Conservation (phyloP, 768 basidiomycete genomes). For the Termitomyces sp. region DNA sequence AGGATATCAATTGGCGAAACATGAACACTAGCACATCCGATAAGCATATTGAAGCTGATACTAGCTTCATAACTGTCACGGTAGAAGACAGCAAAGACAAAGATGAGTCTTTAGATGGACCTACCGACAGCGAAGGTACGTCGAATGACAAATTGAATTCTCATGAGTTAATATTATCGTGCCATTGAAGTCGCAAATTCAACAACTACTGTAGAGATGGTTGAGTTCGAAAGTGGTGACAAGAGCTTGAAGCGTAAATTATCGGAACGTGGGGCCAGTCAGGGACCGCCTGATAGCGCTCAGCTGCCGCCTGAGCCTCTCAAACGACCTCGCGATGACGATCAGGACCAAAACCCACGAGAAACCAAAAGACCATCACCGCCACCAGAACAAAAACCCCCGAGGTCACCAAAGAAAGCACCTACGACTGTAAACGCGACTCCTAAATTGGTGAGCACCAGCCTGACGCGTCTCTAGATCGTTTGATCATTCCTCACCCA, state of each 20-base stretch:
- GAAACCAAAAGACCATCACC: slow-evolving; percentile 59
- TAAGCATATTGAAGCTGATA: slow-evolving; percentile 20
- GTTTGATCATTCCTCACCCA: slow-evolving; percentile 20
- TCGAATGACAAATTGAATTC: background rate
- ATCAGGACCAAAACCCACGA: slow-evolving; percentile 56
- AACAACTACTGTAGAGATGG: slow-evolving; percentile 6
- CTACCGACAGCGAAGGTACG: slow-evolving; percentile 5
- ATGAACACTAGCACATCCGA: slow-evolving; percentile 27
- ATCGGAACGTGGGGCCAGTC: slow-evolving; percentile 60
- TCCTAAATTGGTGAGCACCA: slow-evolving; percentile 39
- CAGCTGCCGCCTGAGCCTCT: slow-evolving; percentile 30
- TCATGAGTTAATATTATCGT: background rate
- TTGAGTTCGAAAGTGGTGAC: slow-evolving; percentile 46
- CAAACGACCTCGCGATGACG: slow-evolving; percentile 59
- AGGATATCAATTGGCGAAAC: slow-evolving; percentile 70
- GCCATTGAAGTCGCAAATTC: slow-evolving; percentile 1
- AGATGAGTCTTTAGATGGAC: slow-evolving; percentile 1
- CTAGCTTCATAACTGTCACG: slow-evolving; percentile 5
- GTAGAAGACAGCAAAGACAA: slow-evolving; percentile 6
- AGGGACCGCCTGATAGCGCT: slow-evolving; percentile 38
- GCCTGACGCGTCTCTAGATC: slow-evolving; percentile 4
- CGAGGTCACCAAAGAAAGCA: slow-evolving; percentile 15
- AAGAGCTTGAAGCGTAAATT: slow-evolving; percentile 69
- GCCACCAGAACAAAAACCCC: slow-evolving; percentile 49
- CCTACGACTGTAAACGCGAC: slow-evolving; percentile 14